These are phyloP conservation scores for Nicotiana otophora DNA, from an alignment of 257 asterid species.

Conservation along the genomic window DNA sequence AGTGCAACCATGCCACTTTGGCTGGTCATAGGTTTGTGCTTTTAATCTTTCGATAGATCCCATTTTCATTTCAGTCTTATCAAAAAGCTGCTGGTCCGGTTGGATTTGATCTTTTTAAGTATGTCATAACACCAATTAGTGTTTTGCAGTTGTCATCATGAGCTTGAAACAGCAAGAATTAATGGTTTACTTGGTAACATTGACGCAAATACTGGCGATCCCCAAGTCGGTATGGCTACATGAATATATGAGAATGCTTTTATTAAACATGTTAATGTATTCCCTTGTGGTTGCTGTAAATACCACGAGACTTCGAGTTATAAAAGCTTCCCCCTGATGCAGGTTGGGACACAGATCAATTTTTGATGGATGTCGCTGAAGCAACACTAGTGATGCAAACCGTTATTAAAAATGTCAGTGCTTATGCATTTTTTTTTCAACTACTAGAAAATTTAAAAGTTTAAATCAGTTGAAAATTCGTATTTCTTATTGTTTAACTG, in stretches of 20 bases:
- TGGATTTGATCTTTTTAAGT: neutral
- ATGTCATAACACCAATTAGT: neutral
- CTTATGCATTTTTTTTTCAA: neutral
- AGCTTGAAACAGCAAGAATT: slow-evolving; percentile 94
- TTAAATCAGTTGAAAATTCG: neutral
- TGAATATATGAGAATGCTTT: neutral
- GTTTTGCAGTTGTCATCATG: slow-evolving; percentile 74
- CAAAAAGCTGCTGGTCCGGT: neutral
- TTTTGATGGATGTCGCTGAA: slow-evolving; percentile 89
- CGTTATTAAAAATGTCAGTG: slow-evolving; percentile 69
- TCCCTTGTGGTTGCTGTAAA: neutral
- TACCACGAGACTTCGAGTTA: neutral
- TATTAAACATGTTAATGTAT: neutral
- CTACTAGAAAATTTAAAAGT: neutral
- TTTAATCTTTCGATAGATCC: neutral
- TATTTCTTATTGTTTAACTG: neutral
- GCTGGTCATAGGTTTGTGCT: slow-evolving; percentile 84
- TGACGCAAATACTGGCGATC: slow-evolving; percentile 94
- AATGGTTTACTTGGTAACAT: slow-evolving; percentile 91
- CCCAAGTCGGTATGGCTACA: slow-evolving; percentile 60
- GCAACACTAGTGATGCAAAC: slow-evolving; percentile 86
- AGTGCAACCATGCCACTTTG: slow-evolving; percentile 97
- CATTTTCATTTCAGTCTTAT: neutral
- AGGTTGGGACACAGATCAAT: slow-evolving; percentile 99
- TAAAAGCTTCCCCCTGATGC: slow-evolving; percentile 6